Evolutionary conservation across 2,329 filamentous ascomycete species (phyloP).

Genomic region (Ascochyta rabiei): DNA sequence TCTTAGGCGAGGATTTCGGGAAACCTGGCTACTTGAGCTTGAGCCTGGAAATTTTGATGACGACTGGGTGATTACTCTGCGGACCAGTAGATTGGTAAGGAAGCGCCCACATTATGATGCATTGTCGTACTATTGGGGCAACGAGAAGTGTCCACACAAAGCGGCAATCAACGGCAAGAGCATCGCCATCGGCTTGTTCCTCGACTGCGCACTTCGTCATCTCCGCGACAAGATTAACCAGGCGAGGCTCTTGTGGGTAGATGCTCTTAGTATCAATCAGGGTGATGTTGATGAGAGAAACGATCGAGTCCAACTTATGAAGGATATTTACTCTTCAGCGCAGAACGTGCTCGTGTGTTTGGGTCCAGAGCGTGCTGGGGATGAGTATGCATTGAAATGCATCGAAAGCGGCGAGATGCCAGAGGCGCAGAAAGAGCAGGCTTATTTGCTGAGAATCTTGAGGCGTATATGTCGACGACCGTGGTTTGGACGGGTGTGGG

Average conservation of each 20-base stretch:
- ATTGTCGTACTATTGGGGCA: constrained; percentile 18
- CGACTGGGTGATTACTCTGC: not conserved
- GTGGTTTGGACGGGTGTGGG: constrained; percentile 19
- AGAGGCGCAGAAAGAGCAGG: not conserved
- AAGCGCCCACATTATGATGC: constrained; percentile 8
- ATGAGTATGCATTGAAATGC: not conserved
- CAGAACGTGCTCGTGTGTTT: constrained; percentile 10
- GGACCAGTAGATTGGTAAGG: not conserved
- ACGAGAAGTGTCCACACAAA: not conserved
- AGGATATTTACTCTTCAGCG: constrained; percentile 8
- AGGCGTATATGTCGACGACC: constrained; percentile 1
- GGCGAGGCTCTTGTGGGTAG: constrained; percentile 7
- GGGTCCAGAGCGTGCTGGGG: not conserved
- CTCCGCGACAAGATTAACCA: not conserved
- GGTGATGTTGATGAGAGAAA: constrained; percentile 9
- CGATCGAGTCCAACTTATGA: constrained; percentile 17
- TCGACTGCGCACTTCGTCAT: constrained; percentile 13
- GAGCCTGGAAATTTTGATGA: constrained; percentile 2
- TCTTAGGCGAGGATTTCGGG: not conserved
- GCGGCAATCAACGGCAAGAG: not conserved
- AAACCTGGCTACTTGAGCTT: constrained; percentile 10
- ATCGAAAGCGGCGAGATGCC: not conserved
- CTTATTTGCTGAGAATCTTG: not conserved
- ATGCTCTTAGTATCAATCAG: constrained; percentile 17
- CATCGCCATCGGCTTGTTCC: constrained; percentile 1